Base-by-base conservation (phyloP, 768 basidiomycete species). In the Tulasnella sp. region DNA sequence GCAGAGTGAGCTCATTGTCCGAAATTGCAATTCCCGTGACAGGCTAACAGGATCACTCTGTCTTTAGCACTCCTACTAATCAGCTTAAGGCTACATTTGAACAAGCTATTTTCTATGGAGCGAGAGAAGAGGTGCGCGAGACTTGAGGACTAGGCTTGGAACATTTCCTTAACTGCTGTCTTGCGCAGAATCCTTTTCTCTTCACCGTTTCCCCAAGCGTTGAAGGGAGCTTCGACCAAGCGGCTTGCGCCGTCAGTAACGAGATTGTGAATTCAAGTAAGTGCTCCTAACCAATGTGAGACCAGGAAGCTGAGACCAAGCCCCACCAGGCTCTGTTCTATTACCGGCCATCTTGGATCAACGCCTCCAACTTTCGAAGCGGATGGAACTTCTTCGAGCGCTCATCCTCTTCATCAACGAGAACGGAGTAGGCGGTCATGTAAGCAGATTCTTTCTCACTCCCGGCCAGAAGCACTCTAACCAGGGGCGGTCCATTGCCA, bases 81-180 rank as follows among this genome's bases (percentile, higher is more conserved):
- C 80, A 81, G 40, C 31, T 81, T 2, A 80, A 77, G 42, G 40
- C 80, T 14, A 81, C 79, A 21, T 36, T 81, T 12, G 80, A 81
- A 34, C 80, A 81, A 81, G 80, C 71, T 31, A 77, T 81, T 40
- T 81, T 81, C 75, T 81, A 80, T 73, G 80, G 80, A n/a, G 46
- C 80, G 21, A 74, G 38, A 39, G 34, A 38, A 34, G 80, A 81
- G 42, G 80, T 81, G 52, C 18, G 62, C 16, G 24, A 18, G 27
- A 38, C 56, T 18, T 75, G n/a, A 44, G 4, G 2, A 7, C 18
- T 7, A 27, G 34, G 18, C 56, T 24, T 5, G 3, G 39, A 42
- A 31, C 14, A 52, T n/a, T n/a, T 21, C n/a, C 21, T 36, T 31
- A 74, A 72, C 8, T 48, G 0, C 39, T 52, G 44, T 71, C 34